Evolutionary conservation across 768 basidiomycete species (phyloP).

Genomic region (Coprinopsis sp.): DNA sequence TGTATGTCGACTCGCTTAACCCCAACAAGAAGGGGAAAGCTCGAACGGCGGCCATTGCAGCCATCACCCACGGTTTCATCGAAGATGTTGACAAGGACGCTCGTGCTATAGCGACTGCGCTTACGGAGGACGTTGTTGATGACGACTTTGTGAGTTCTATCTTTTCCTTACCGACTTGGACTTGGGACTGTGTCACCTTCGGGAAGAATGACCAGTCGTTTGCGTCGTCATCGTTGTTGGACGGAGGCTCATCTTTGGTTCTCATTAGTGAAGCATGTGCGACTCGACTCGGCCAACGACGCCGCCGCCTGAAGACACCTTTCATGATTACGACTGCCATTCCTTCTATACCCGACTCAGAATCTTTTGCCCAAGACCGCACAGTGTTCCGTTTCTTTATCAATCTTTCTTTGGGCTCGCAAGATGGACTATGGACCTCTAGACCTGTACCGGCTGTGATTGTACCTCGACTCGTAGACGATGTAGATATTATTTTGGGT

Average conservation of each 20-base stretch:
- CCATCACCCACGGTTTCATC: background rate
- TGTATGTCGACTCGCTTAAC: background rate
- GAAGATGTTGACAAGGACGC: background rate
- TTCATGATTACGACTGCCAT: conserved; percentile 7
- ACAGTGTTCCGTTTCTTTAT: conserved; percentile 14
- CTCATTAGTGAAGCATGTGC: conserved; percentile 25
- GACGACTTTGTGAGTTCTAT: background rate
- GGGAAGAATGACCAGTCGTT: background rate
- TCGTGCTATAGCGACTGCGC: background rate
- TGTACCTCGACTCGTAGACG: conserved; percentile 18
- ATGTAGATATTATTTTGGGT: conserved; percentile 27
- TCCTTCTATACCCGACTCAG: background rate
- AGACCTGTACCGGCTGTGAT: conserved; percentile 18
- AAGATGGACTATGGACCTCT: conserved; percentile 14
- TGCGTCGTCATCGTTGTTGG: conserved; percentile 17
- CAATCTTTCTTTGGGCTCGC: conserved; percentile 14
- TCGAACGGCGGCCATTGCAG: background rate
- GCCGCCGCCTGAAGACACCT: conserved; percentile 1
- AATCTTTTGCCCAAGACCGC: background rate
- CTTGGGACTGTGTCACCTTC: background rate
- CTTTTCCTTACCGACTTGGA: background rate
- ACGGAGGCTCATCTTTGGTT: conserved; percentile 26
- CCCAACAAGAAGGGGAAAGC: background rate
- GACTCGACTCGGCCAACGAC: conserved; percentile 6
- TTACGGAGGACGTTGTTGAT: background rate